A percentile compares a stretch with the other conserved stretches of the same genome.
These are phyloP conservation scores for Gossypium ekmanianum DNA, from an alignment of 345 rosid species.

Conservation along the genomic window DNA sequence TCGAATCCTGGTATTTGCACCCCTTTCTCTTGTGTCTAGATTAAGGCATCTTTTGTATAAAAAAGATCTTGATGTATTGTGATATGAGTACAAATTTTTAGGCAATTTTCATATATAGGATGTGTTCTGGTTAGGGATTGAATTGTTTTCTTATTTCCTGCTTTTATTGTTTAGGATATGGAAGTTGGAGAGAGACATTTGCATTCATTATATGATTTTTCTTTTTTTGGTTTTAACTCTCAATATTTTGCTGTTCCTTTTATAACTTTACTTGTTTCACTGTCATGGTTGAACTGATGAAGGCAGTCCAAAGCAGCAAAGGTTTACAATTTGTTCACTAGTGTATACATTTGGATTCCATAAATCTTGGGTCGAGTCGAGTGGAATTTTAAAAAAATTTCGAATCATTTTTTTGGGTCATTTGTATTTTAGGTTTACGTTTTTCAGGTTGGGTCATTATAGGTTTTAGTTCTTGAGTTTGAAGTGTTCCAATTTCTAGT, in stretches of 20 bases:
- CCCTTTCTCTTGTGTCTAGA: background rate
- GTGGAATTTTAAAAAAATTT: no score
- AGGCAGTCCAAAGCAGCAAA: no score
- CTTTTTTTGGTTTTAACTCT: no score
- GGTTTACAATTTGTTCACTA: no score
- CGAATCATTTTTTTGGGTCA: no score
- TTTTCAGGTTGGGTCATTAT: no score
- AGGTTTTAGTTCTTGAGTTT: no score
- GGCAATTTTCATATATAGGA: slow-evolving; percentile 26
- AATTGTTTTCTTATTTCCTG: slow-evolving; percentile 7
- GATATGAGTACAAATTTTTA: slow-evolving; percentile 5
- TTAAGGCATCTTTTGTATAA: background rate
- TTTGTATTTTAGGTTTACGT: no score
- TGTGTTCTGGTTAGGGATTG: slow-evolving; percentile 22
- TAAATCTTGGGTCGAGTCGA: no score
- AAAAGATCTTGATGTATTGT: background rate
- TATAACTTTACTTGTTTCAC: background rate
- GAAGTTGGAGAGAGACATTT: slow-evolving; percentile 1
- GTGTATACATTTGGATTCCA: no score
- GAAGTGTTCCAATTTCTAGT: no score
- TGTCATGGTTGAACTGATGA: background rate
- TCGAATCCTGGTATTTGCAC: background rate
- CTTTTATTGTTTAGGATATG: background rate
- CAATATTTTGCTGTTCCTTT: background rate
- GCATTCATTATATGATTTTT: background rate